Percentiles rank a stretch among this genome's conserved stretches.
Evolutionary conservation across 139 green algal species (phyloP).

Genomic region (Closterium sp.): DNA sequence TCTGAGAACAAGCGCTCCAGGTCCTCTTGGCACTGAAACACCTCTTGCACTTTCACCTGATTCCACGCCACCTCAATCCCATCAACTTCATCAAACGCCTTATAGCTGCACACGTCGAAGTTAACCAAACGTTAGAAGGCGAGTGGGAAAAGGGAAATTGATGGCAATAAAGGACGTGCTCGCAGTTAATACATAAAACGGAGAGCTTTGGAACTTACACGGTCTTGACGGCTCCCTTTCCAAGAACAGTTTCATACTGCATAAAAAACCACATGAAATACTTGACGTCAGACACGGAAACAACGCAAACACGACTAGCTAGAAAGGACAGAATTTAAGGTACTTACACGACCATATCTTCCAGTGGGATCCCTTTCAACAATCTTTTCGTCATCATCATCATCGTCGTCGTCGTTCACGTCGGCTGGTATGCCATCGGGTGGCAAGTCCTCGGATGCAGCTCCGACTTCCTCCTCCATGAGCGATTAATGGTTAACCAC

Average conservation of each 20-base stretch:
- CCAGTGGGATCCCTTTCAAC: constrained; percentile 69
- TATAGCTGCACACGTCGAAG: constrained; percentile 63
- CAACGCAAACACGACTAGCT: background rate
- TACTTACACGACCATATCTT: constrained; percentile 62
- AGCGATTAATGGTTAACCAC: too few species aligned
- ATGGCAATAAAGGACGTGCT: background rate
- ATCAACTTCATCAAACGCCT: constrained; percentile 90
- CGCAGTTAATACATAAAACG: background rate
- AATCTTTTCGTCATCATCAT: constrained; percentile 50
- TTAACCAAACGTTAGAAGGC: background rate
- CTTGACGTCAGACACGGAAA: background rate
- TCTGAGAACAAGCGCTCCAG: constrained; percentile 85
- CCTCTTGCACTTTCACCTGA: constrained; percentile 74
- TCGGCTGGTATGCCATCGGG: background rate
- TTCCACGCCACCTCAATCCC: constrained; percentile 97
- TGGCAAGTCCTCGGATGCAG: too few species aligned
- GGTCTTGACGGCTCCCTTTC: constrained; percentile 91
- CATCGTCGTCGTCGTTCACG: constrained; percentile 20
- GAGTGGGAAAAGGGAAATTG: background rate
- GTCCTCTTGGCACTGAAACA: constrained; percentile 67
- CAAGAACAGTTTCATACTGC: constrained; percentile 71
- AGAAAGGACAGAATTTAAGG: background rate
- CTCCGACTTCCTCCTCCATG: too few species aligned
- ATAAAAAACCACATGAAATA: constrained; percentile 51
- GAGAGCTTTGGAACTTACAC: constrained; percentile 55